Evolutionary conservation across 805 yeast genomes (phyloP), one percentile per base, ranked within the genome.

Genomic region (Barnettozyma populi): DNA sequence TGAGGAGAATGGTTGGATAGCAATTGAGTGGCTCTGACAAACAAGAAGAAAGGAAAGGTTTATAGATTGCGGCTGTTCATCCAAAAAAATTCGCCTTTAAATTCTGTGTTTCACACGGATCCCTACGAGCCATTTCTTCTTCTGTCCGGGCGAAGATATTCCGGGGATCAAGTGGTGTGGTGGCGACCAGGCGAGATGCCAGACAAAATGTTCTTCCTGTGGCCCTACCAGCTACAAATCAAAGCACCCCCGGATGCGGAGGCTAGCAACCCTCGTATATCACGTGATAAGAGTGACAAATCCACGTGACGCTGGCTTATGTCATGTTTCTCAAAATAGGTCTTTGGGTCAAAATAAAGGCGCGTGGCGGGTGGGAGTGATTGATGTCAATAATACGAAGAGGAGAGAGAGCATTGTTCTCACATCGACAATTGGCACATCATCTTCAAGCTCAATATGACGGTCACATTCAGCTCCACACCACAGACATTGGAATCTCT

Each of bases 401-500:
- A n/a, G n/a, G n/a, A n/a, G n/a, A n/a, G n/a, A n/a, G n/a, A n/a
- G n/a, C n/a, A n/a, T n/a, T n/a, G n/a, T n/a, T n/a, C n/a, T 23
- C 25, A 23, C 25, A 23, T 6, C 25, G 8, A 5, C 25, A 23
- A 23, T 8, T 23, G 25, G 25, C 25, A 23, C 8, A 23, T 6
- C 25, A 23, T 5, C 25, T 6, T 23, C 13, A 13, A 29, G 32
- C 32, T 29, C 16, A 29, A 14, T 13, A 14, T 23, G n/a, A 37
- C 25, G 42, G 42, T 39, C 40, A 40, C 51, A 4, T 59, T 59
- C 49, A 46, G 48, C 21, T 51, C 57, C 0, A 43, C 46, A 8
- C 47, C 52, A 4, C 50, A 39, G n/a, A 36, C 56, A 4, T n/a
- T 57, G 13, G 27, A 16, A 1, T 48, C 49, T 9, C 27, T 59